These are phyloP conservation scores for Penicillium dipodomyicola DNA, from an alignment of 495 filamentous ascomycete genomes.

Conservation along the genomic window DNA sequence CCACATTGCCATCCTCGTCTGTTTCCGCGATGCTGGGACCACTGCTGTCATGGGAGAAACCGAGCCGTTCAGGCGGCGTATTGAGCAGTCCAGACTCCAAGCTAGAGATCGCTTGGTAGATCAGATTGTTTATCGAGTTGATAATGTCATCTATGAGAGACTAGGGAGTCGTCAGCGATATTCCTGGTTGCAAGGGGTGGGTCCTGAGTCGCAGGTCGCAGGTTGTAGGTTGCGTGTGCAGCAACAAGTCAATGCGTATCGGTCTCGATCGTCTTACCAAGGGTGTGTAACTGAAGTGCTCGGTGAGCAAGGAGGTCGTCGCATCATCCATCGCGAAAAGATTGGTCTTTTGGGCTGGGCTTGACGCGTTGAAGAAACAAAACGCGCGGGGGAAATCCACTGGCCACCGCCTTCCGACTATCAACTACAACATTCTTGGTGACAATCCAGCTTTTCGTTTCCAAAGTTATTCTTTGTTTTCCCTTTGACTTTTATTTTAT, in stretches of 20 bases:
- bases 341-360: constrained; percentile 5
- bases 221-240: constrained; percentile 12
- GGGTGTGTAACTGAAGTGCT: constrained; percentile 94
- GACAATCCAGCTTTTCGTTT: neutral
- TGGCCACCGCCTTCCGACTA: constrained; percentile 21
- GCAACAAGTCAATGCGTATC: neutral
- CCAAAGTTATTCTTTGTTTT: neutral
- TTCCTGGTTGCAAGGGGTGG: constrained; percentile 18
- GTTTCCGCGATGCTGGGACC: constrained; percentile 49
- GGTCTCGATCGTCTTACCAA: constrained; percentile 58
- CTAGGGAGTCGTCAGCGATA: constrained; percentile 45
- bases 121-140: constrained; percentile 87
- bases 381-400: constrained; percentile 22
- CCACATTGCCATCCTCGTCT: constrained; percentile 52
- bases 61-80: constrained; percentile 68
- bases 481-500: neutral
- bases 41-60: constrained; percentile 57
- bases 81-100: constrained; percentile 76
- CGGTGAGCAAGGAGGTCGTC: constrained; percentile 76
- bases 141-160: constrained; percentile 95
- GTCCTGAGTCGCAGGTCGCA: constrained; percentile 6
- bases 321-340: constrained; percentile 43
- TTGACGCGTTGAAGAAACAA: constrained; percentile 24
- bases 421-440: constrained; percentile 1
- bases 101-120: constrained; percentile 78